Evolutionary conservation across 225 moss, liverwort and hornwort species (phyloP), one percentile per base, ranked within the genome.

Genomic region (Lunularia cruciata): DNA sequence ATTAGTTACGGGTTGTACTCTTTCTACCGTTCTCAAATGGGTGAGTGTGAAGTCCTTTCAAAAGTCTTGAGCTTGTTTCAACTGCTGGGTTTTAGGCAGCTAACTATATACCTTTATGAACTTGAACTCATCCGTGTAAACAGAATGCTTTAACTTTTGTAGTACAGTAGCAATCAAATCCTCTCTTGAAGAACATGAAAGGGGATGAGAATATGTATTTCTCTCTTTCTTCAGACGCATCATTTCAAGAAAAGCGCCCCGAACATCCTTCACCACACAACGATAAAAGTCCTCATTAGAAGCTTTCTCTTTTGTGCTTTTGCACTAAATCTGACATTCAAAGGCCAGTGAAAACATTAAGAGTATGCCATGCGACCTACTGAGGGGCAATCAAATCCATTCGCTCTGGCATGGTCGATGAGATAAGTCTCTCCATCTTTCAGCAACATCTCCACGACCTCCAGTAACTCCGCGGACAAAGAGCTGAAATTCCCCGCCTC

Each of bases 91-190:
- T n/a, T n/a, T n/a, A n/a, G n/a, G n/a, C n/a, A n/a, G n/a, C n/a
- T n/a, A n/a, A n/a, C n/a, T n/a, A n/a, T n/a, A n/a, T 57, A 82
- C 82, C 78, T 63, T 75, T 15, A 83, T 69, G n/a, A 72, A 83
- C 5, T 75, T 75, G 28, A 83, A 47, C 47, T 83, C 78, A 20
- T 78, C 72, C 12, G 68, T 72, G 27, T 34, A 42, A 18, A 83
- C n/a, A 35, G 82, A 72, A 4, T 20, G 46, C 65, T 72, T 67
- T 4, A 83, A 63, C 31, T 60, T 83, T 53, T 78, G 72, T 25
- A 83, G 57, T 4, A 78, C 78, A 3, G 14, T 33, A 28, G 43
- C 48, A 18, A 78, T 78, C 22, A 78, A 13, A 10, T 13, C 19
- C 52, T 67, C 18, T 58, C 28, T 57, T 13, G 82, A 71, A 20